Evolutionary conservation across 106 monocot species (phyloP), one percentile per base, ranked within the genome.

Genomic region (Dioscorea alata): DNA sequence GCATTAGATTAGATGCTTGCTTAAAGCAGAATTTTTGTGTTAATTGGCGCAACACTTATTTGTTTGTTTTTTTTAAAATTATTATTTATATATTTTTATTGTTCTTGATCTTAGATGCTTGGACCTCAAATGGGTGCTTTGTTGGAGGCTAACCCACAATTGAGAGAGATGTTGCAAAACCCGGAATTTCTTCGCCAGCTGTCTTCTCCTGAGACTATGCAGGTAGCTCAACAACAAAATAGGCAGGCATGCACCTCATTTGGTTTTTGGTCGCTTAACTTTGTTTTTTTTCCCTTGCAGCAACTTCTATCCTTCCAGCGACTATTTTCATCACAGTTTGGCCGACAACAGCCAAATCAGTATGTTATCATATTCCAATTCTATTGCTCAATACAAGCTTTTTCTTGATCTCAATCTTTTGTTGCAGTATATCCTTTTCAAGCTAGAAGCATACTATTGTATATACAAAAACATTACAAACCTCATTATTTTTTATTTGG

Each of bases 161-260:
- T 99, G 56, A 83, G 92, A 71, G 92, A 87, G 60, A 85, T 85
- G 89, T 24, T 93, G 65, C 92, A 92, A 73, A 90, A 90, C 67
- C 89, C 89, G 49, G 87, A 92, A 54, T 87, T 93, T 68, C 35
- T 93, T 68, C 97, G 89, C 54, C 92, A 85, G 67, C 69, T 90
- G 28, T 74, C 85, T 59, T 90, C 89, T 48, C 92, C 92, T 71
- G 97, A 99, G 65, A 90, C 84, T 33, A 34, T 96, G 74, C 96
- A 89, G 91, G 96, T 86, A 57, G 17, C 17, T n/a, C 58, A 1
- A 0, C 65, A 49, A 16, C 48, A 48, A 69, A 23, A 32, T 34
- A 14, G 57, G 4, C n/a, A 42, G 42, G 42, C 6, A 42, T 42
- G 13, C 23, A 23, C 42, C n/a, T 42, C 20, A 33, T 32, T 59